Evolutionary conservation across 305 asterid genomes (phyloP), one percentile per base, ranked within the genome.

Genomic region (Galium porrigens): DNA sequence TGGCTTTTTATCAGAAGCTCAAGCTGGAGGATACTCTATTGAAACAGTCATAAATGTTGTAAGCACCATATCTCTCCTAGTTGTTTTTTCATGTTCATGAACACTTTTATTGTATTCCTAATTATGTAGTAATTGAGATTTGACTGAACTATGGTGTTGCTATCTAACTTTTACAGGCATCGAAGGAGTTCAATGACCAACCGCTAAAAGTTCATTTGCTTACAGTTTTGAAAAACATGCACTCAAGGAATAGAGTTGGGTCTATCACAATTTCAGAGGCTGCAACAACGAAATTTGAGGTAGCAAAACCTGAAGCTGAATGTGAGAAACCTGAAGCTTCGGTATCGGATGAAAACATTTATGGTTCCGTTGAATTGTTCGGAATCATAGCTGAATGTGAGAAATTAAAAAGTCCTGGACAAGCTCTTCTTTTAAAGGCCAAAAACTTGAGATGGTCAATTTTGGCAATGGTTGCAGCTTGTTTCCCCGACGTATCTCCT

Each of bases 1-100:
- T 82, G 99, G 99, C 63, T 94, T 94, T 78, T 76, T 94, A 77
- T 87, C 96, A 7, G 97, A 94, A 79, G 95, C 95, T 73, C 99
- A 94, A 74, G 71, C 81, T 74, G 99, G 97, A 78, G 95, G 90
- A 73, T 86, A 84, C 78, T 73, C 88, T 46, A 78, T 83, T 75
- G 97, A 94, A 76, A 83, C 86, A 60, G 92, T 89, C 54, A 78
- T 85, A 66, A 85, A 87, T 81, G 90, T 89, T 77, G 99, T 94
- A 83, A 83, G 96, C 69, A 74, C 73, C 42, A 37, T 27, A 62
- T 46, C 58, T 54, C 65, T 56, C 63, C 53, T 65, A 37, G 32
- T 44, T 48, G 0, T 46, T 33, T 10, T 32, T 52, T 53, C 68
- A 54, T 55, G 73, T 51, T 48, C n/a, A 9, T 49, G 59, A 46